A percentile compares a stretch with the other conserved stretches of the same genome.
phyloP scores from a whole-genome alignment of 1,284 basidiomycete genomes.

The Ceratobasidium sp. region DNA sequence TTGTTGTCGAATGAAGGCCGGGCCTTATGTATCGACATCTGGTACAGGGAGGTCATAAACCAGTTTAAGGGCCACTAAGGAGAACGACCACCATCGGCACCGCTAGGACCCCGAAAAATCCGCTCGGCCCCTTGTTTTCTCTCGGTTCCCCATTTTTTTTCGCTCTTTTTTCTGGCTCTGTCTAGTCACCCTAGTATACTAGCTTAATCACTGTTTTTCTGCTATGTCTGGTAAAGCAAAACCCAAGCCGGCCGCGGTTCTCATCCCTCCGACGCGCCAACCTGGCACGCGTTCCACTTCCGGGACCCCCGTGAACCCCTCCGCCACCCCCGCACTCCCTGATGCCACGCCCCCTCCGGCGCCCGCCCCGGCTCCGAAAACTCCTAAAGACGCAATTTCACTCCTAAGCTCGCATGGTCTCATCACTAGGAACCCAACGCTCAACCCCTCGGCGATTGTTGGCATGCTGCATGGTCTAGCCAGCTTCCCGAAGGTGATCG shows the following conservation, averaged over 20 bases:
- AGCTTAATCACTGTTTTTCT: no score
- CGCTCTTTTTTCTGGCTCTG: not conserved
- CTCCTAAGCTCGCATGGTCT: not conserved
- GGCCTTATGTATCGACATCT: no score
- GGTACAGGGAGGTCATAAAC: no score
- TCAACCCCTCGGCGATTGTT: not conserved
- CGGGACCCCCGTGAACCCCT: not conserved
- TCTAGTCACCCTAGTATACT: no score
- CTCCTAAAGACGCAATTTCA: not conserved
- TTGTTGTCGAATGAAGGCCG: no score
- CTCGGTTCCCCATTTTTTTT: not conserved
- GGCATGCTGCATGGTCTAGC: not conserved
- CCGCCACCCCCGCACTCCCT: not conserved
- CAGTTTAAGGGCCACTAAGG: no score
- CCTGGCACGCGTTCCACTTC: not conserved
- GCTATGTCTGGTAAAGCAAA: not conserved
- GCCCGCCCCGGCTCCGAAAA: not conserved
- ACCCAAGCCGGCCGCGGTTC: not conserved
- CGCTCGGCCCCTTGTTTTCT: no score
- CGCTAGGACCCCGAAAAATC: slow-evolving; percentile 10
- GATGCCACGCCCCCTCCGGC: not conserved
- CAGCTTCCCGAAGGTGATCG: no score
- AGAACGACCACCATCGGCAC: slow-evolving; percentile 22
- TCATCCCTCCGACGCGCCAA: no score
- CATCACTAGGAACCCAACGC: not conserved